A percentile compares a stretch with the other conserved stretches of the same genome.
Evolutionary conservation across 768 basidiomycete species (phyloP).

Genomic region (Mrakia hoshinonis): DNA sequence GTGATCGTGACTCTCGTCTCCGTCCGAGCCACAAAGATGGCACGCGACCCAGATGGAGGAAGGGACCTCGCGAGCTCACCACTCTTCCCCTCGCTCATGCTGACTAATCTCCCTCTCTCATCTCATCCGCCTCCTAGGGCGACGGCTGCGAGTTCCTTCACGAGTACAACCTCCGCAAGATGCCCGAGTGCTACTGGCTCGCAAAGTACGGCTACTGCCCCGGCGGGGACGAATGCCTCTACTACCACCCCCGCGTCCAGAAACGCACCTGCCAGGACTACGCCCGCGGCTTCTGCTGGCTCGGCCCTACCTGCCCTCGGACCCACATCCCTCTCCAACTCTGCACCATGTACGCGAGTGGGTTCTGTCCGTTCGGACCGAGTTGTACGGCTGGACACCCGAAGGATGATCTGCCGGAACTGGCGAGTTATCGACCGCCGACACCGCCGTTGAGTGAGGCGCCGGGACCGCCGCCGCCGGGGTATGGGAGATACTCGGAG

Average conservation of each 20-base stretch:
- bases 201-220: conserved; percentile 96
- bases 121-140: conserved; percentile 43
- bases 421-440: conserved; percentile 65
- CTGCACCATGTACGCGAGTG: conserved; percentile 22
- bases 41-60: neutral
- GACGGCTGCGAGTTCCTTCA: conserved; percentile 97
- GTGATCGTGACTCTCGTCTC: neutral
- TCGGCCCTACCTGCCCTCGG: conserved; percentile 43
- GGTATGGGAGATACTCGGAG: conserved; percentile 35
- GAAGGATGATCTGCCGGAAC: conserved; percentile 10
- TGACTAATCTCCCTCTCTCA: neutral
- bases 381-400: conserved; percentile 24
- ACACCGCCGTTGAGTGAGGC: conserved; percentile 50
- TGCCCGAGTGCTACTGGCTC: conserved; percentile 99
- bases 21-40: neutral
- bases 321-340: conserved; percentile 18
- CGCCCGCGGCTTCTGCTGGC: conserved; percentile 86
- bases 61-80: neutral
- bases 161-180: conserved; percentile 92
- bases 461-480: conserved; percentile 35
- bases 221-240: conserved; percentile 77
- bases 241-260: conserved; percentile 73
- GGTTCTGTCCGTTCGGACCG: conserved; percentile 28
- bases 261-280: conserved; percentile 91
- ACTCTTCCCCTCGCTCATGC: neutral